phyloP scores from a whole-genome alignment of 2,329 filamentous ascomycete genomes.

The Tolypocladium inflatum region DNA sequence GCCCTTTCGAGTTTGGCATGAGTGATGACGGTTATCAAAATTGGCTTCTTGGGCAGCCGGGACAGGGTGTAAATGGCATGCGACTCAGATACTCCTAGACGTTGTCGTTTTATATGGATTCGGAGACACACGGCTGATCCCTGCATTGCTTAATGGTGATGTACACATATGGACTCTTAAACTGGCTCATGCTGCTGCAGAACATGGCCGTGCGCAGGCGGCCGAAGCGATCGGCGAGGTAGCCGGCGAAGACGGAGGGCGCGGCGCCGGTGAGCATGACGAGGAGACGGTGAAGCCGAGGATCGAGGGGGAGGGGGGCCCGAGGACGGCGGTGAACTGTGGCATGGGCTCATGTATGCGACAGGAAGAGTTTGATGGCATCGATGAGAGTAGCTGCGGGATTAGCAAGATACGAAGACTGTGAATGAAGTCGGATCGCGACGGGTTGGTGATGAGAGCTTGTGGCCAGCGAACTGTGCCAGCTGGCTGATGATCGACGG shows the following conservation, averaged over 20 bases:
- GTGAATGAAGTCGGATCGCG: neutral
- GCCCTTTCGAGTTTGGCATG: neutral
- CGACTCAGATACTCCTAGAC: neutral
- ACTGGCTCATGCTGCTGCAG: neutral
- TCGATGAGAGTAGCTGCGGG: neutral
- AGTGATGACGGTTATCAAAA: neutral
- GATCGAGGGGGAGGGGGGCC: neutral
- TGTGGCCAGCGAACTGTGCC: neutral
- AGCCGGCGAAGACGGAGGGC: no score
- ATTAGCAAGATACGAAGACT: neutral
- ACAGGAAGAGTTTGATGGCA: neutral
- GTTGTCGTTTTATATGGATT: neutral
- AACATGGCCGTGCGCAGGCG: neutral
- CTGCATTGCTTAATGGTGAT: neutral
- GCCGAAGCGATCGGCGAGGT: no score
- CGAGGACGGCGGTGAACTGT: neutral
- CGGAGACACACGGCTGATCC: neutral
- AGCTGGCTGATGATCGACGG: neutral
- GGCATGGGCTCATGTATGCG: no score
- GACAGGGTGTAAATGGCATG: neutral
- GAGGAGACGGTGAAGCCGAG: neutral
- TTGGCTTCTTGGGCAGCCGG: neutral
- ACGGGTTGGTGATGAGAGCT: neutral
- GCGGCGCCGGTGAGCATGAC: no score
- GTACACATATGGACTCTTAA: neutral